Base-by-base conservation (phyloP, 495 filamentous ascomycete genomes). In the Hapsidospora chrysogenum region DNA sequence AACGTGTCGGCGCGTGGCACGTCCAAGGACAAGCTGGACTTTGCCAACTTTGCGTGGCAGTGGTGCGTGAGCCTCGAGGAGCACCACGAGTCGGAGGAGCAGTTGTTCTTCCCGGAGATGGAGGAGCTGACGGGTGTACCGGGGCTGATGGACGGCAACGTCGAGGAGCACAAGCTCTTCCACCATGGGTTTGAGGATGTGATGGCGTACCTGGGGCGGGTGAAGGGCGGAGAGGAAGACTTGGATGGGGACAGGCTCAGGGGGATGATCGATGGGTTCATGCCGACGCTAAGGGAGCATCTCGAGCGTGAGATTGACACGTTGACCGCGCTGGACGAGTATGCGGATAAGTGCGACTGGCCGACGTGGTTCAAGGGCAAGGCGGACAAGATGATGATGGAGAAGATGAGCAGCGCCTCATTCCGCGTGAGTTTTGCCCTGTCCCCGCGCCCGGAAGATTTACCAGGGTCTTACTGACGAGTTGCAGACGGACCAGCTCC, bases 191-290 rank as follows among this genome's bases (percentile, higher is more conserved):
- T 57, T 14, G 35, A 48, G 35, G 32, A 46, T 14, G 43, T 39
- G 35, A 43, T 50, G 1, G 33, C 21, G 3, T 47, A 47, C 35
- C 35, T 53, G 9, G 21, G 18, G 3, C 35, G 23, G 6, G 34
- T 47, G 4, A 32, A n/a, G 15, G 42, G 17, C 9, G 40, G 37
- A 10, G 39, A 38, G 31, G 33, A 41, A 14, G 33, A 31, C n/a
- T 50, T 37, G 35, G 41, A 43, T 36, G 56, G 57, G 8, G 37
- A 36, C 36, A 51, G 42, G 33, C 33, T 64, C 2, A 35, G 41
- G 23, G 41, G 33, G 9, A 44, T 65, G 6, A 52, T 66, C 33
- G 60, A 66, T 37, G 34, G n/a, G 5, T 66, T 66, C 37, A 54
- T 46, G 22, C 35, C 42, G 16, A 19, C 41, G 17, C 46, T 66